Evolutionary conservation across 306 rosid species (phyloP), one percentile per base, ranked within the genome.

Genomic region (Quercus wislizeni): DNA sequence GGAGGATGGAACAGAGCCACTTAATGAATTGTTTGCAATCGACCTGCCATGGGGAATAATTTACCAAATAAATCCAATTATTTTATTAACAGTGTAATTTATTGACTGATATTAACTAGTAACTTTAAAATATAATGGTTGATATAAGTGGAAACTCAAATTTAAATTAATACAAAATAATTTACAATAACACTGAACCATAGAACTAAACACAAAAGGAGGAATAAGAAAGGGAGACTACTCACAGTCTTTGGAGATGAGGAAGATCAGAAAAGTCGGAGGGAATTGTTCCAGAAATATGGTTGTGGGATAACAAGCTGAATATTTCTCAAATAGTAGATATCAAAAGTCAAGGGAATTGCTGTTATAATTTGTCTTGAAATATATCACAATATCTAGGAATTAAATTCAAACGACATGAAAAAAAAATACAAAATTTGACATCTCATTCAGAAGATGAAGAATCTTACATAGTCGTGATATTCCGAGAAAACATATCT

Each of bases 391-490:
- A 63, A 25, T 28, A 63, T 0, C 20, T 5, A 0, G 33, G 27
- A 62, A 38, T 27, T 23, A 75, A 74, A 55, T 20, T 5, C 55
- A 77, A 80, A 73, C 73, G 6, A 30, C 28, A 63, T 13, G 9
- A 5, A 3, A 6, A 20, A 23, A 25, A 20, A n/a, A 13, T 4
- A 11, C 4, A 59, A 6, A 18, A 20, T 38, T 38, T 7, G 13
- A 49, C 15, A 59, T 70, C 30, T 69, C 10, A 84, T 76, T 82
- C 71, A 52, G 63, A 78, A 55, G 79, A 81, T 67, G 28, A 77
- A 83, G 86, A 83, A 69, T 41, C 96, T 89, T 89, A 96, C 99
- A 96, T 91, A 46, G 99, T 93, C 33, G 92, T 96, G 88, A 93
- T 92, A 19, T 81, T 71, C 51, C 72, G 86, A 49, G 97, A 80